These are phyloP conservation scores for Pleurotus cornucopiae DNA, from an alignment of 768 basidiomycete genomes.

Conservation along the genomic window DNA sequence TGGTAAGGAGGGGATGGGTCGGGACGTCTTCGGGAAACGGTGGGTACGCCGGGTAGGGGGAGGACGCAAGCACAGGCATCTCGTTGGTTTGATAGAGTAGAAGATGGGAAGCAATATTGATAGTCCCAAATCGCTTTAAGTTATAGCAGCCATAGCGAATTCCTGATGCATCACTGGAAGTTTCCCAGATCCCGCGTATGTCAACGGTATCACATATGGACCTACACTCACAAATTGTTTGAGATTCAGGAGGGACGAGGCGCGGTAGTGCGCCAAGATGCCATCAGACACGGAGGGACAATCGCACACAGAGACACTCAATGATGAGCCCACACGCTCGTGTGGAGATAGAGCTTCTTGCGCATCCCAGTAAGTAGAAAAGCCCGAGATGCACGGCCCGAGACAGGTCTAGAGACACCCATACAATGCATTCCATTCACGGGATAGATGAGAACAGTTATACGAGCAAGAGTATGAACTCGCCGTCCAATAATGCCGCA, in stretches of 20 bases:
- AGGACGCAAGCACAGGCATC: conserved; percentile 18
- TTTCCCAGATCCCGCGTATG: too few species aligned
- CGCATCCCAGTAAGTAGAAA: not conserved
- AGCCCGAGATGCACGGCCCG: not conserved
- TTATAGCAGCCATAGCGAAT: too few species aligned
- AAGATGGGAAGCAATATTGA: too few species aligned
- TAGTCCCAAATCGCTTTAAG: too few species aligned
- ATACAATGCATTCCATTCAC: conserved; percentile 1
- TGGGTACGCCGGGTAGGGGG: conserved; percentile 9
- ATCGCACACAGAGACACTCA: too few species aligned
- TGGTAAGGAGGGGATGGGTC: conserved; percentile 31
- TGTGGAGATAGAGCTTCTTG: not conserved
- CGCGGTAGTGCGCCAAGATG: too few species aligned
- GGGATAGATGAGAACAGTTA: not conserved
- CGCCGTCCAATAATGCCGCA: not conserved
- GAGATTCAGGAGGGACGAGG: too few species aligned
- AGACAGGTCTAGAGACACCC: not conserved
- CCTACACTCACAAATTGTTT: too few species aligned
- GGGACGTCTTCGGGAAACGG: conserved; percentile 34
- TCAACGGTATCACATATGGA: too few species aligned
- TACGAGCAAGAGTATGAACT: not conserved
- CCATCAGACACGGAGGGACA: too few species aligned
- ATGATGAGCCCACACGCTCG: too few species aligned
- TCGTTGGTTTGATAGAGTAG: not conserved
- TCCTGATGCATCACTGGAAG: too few species aligned